Evolutionary conservation across 345 rosid genomes (phyloP), one percentile per base, ranked within the genome.

Genomic region (Bruguiera parviflora): DNA sequence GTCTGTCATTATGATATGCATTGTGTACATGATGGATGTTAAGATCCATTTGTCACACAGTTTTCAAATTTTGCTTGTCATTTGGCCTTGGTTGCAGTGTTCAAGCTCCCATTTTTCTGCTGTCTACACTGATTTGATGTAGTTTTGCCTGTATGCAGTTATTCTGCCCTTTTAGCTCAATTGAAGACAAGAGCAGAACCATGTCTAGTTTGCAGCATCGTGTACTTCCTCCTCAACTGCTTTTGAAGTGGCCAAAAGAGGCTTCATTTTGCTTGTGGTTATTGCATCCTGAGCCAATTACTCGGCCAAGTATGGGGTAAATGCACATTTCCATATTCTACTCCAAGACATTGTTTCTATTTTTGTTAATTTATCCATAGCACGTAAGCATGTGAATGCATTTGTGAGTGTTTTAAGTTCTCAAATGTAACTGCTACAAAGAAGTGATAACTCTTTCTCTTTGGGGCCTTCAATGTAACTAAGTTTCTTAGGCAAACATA

Each of bases 131-230:
- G 67, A 84, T 80, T 66, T 58, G 67, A 71, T 69, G 63, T 67
- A 65, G 65, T 78, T 75, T 65, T 71, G 31, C 72, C 70, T 47
- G 20, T 78, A 31, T 73, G 64, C 78, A 88, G 96, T 75, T 90
- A 70, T 86, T 90, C 73, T 86, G 91, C 71, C 88, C 89, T 2
- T 86, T 84, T 60, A 73, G 81, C 68, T 85, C 89, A 55, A 80
- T 84, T 72, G 96, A 88, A 66, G 96, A 90, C 68, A 91, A 89
- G 81, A 79, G 87, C 66, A 78, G 80, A 80, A 95, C 92, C 35
- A 92, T 95, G 99, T 86, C 93, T 63, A 90, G 96, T 77, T 76
- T 95, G 82, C 84, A 94, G 79, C 96, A 95, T 80, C 93, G 99
- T 10, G 89, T 95, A 74, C 99, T 95, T 86, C 97, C 97, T 53